Evolutionary conservation across 1,284 basidiomycete genomes (phyloP).

Genomic region (Phaffia rhodozyma): DNA sequence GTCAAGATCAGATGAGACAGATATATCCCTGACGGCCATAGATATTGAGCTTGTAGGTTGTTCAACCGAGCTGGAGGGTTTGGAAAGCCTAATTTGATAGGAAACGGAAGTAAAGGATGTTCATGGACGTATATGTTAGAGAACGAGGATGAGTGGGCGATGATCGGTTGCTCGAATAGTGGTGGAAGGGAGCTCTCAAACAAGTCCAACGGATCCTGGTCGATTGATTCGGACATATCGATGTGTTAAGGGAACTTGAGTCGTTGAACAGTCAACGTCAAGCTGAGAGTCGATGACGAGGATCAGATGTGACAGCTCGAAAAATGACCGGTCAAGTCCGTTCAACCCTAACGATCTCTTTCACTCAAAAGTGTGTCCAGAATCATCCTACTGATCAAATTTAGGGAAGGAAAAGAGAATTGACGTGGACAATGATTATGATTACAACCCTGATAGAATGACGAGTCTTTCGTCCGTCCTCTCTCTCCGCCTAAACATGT

Average conservation of each 20-base stretch:
- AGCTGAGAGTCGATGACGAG: no score
- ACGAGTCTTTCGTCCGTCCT: no score
- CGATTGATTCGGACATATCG: not conserved
- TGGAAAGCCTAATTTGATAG: conserved; percentile 21
- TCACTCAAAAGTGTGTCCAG: no score
- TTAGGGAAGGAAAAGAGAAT: not conserved
- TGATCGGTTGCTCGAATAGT: conserved; percentile 30
- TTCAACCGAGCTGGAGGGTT: conserved; percentile 19
- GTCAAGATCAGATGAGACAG: conserved; percentile 29
- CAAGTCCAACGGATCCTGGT: conserved; percentile 24
- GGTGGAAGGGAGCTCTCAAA: conserved; percentile 29
- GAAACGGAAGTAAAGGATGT: conserved; percentile 18
- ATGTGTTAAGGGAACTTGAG: no score
- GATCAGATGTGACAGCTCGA: no score
- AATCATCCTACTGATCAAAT: not conserved
- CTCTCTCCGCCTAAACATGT: no score
- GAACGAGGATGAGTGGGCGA: conserved; percentile 25
- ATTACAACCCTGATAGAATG: no score
- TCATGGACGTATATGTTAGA: conserved; percentile 20
- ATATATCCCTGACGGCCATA: conserved; percentile 33
- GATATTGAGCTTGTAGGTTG: conserved; percentile 32
- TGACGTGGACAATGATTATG: no score
- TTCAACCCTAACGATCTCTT: no score
- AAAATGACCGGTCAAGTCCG: no score
- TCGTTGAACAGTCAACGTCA: no score